These are phyloP conservation scores for Pestalotiopsis sp. DNA, from an alignment of 2,329 filamentous ascomycete genomes.

Conservation along the genomic window DNA sequence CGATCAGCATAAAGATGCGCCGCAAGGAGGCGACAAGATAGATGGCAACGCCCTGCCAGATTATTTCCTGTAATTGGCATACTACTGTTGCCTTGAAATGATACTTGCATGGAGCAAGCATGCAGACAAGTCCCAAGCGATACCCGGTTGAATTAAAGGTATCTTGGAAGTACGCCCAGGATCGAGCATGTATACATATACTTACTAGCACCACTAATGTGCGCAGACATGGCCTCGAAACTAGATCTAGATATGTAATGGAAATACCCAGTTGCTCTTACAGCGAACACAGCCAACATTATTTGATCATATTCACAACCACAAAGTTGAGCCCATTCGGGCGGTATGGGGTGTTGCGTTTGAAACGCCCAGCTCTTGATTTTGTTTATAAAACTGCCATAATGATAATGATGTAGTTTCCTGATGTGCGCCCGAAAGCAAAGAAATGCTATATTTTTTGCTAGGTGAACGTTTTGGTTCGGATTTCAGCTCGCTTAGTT, in stretches of 20 bases:
- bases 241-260: background rate
- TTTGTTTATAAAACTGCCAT: background rate
- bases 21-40: slow-evolving; percentile 74
- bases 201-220: background rate
- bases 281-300: background rate
- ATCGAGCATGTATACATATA: background rate
- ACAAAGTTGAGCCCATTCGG: background rate
- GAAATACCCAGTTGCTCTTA: slow-evolving; percentile 3
- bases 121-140: background rate
- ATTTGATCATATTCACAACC: background rate
- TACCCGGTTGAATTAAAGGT: background rate
- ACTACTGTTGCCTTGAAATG: background rate
- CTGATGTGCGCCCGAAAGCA: background rate
- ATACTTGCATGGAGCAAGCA: background rate
- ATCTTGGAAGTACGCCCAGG: background rate
- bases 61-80: slow-evolving; percentile 63
- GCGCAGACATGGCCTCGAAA: background rate
- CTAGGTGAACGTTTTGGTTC: background rate
- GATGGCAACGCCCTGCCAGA: slow-evolving; percentile 67
- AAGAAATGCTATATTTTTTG: background rate
- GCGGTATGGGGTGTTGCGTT: background rate
- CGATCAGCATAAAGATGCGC: slow-evolving; percentile 84
- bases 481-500: background rate
- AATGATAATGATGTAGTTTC: background rate
- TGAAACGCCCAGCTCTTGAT: background rate